Evolutionary conservation across 2,329 filamentous ascomycete genomes (phyloP).

Genomic region (Domatiomyces globalis): DNA sequence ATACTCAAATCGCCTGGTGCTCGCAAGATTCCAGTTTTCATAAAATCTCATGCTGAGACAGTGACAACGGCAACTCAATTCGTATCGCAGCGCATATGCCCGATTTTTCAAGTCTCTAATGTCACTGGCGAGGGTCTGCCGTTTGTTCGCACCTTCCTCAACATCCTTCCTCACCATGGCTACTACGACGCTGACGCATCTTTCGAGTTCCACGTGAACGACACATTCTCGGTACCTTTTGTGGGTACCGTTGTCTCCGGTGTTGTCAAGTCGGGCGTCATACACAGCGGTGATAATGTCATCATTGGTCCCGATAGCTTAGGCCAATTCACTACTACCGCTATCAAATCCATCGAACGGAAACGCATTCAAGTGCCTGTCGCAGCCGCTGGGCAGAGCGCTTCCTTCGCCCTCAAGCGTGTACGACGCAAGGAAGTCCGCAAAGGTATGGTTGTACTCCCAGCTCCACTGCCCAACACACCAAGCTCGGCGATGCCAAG

Average conservation of each 20-base stretch:
- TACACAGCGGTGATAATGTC: constrained; percentile 81
- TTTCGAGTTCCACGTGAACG: constrained; percentile 91
- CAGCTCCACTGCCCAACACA: constrained; percentile 36
- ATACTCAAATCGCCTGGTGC: constrained; percentile 91
- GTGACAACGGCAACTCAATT: constrained; percentile 94
- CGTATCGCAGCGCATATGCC: constrained; percentile 86
- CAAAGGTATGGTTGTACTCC: constrained; percentile 94
- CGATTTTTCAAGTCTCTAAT: constrained; percentile 95
- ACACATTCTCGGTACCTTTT: constrained; percentile 95
- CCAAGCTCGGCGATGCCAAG: constrained; percentile 34
- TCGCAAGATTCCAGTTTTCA: constrained; percentile 88
- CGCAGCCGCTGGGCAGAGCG: constrained; percentile 81
- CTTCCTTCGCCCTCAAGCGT: constrained; percentile 78
- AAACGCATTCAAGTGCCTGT: constrained; percentile 82
- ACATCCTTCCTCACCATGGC: constrained; percentile 87
- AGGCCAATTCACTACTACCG: constrained; percentile 76
- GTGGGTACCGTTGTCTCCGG: constrained; percentile 93
- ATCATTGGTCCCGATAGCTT: constrained; percentile 81
- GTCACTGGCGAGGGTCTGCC: constrained; percentile 87
- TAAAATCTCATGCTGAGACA: constrained; percentile 80
- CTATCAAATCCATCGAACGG: constrained; percentile 81
- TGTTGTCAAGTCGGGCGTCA: constrained; percentile 73
- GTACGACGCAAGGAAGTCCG: constrained; percentile 81
- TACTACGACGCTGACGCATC: constrained; percentile 78
- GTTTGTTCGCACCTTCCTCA: constrained; percentile 80